Evolutionary conservation across 257 asterid species (phyloP).

Genomic region (Ballota nigra): DNA sequence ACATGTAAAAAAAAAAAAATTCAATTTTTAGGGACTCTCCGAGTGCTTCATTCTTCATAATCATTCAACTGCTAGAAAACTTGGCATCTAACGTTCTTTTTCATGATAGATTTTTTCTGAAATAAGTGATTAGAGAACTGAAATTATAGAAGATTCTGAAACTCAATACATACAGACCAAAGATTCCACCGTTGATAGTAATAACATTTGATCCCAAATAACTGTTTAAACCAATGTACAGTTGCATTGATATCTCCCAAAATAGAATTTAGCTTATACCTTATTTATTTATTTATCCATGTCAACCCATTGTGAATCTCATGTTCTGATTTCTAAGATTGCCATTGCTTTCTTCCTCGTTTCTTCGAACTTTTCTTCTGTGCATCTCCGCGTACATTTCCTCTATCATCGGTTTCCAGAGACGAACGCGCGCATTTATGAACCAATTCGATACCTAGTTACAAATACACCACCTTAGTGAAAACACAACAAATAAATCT

Average conservation of each 20-base stretch:
- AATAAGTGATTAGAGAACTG: too few relatives aligned
- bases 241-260: slow-evolving; percentile 19
- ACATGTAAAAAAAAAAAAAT: too few relatives aligned
- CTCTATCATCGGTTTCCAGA: slow-evolving; percentile 96
- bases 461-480: neutral
- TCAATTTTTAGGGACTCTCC: too few relatives aligned
- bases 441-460: slow-evolving; percentile 86
- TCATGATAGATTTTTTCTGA: neutral
- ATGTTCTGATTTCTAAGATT: slow-evolving; percentile 32
- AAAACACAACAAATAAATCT: neutral
- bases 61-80: neutral
- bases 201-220: neutral
- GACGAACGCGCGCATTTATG: slow-evolving; percentile 86
- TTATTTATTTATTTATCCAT: neutral
- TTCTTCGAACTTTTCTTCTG: slow-evolving; percentile 40
- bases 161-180: neutral
- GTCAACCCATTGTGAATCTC: slow-evolving; percentile 41
- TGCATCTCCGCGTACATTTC: slow-evolving; percentile 91
- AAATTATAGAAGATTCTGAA: neutral
- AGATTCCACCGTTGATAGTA: neutral
- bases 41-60: neutral
- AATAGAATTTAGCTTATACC: slow-evolving; percentile 17
- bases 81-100: neutral
- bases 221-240: slow-evolving; percentile 15
- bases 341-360: slow-evolving; percentile 36